Evolutionary conservation across 495 filamentous ascomycete genomes (phyloP).

Genomic region (Trichocladium uniseriatum): DNA sequence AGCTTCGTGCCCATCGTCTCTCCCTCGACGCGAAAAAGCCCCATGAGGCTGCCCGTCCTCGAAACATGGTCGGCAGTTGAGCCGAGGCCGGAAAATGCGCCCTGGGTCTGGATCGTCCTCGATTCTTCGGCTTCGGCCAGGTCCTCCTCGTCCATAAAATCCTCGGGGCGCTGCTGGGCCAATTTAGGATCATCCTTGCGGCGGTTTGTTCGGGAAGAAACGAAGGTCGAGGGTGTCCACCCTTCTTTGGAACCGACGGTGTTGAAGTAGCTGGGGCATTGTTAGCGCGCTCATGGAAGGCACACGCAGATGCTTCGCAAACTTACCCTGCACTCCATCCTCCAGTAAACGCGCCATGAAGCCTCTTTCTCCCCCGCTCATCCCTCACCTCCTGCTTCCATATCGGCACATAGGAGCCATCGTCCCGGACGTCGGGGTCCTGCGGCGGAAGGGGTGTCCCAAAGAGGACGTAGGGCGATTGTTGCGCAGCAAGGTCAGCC

Average conservation of each 20-base stretch:
- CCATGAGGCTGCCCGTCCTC: conserved; percentile 52
- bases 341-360: conserved; percentile 95
- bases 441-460: conserved; percentile 79
- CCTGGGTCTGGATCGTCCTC: conserved; percentile 57
- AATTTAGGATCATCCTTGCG: conserved; percentile 52
- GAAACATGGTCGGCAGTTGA: conserved; percentile 50
- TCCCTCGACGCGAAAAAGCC: conserved; percentile 62
- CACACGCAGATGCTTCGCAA: not conserved
- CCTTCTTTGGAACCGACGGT: conserved; percentile 97
- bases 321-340: conserved; percentile 90
- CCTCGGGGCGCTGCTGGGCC: conserved; percentile 60
- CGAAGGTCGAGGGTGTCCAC: conserved; percentile 86
- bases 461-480: conserved; percentile 73
- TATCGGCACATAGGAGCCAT: conserved; percentile 85
- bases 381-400: conserved; percentile 98
- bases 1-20: conserved; percentile 88
- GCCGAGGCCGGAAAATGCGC: conserved; percentile 69
- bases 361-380: conserved; percentile 79
- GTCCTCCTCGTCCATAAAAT: conserved; percentile 99
- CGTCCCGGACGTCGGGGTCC: conserved; percentile 71
- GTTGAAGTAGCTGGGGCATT: conserved; percentile 72
- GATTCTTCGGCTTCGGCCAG: conserved; percentile 77
- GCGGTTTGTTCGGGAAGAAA: conserved; percentile 77
- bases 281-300: not conserved
- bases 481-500: conserved; percentile 59